Evolutionary conservation across 257 asterid genomes (phyloP), one percentile per base, ranked within the genome.

Genomic region (Fraxinus pennsylvanica): DNA sequence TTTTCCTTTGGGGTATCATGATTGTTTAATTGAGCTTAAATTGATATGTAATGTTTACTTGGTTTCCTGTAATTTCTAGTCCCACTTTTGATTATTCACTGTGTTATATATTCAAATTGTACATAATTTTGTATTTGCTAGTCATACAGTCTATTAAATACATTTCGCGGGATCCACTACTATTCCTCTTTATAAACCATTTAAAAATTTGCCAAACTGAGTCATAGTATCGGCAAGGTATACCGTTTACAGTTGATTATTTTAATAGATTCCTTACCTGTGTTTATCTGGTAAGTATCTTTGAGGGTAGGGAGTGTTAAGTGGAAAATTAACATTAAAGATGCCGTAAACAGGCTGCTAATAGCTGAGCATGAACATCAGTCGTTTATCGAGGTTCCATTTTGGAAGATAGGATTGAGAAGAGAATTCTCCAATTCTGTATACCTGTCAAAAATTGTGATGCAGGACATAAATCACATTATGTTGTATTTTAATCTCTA

Each of bases 1-100:
- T 68, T 68, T 68, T 73, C 21, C 74, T 54, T 66, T 5, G 72
- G 80, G 59, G 33, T 10, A 45, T 36, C 75, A 57, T 74, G 76
- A 39, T 54, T 36, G 41, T 71, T 70, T 73, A 32, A 52, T 61
- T 72, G 57, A 38, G 71, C 74, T 33, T 30, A 30, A 76, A 61
- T 29, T 52, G 79, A 61, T 50, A 14, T 15, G 21, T 54, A 52
- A 69, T 35, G 69, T 66, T 71, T 43, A 35, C 43, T 38, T 65
- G 54, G 25, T 19, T 63, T 63, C 69, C 19, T 61, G 27, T 32
- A n/a, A 68, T 68, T 32, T 17, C 9, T 71, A 17, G 22, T 59
- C 39, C 63, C 67, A 22, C 9, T 65, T 76, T 9, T n/a, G 25
- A 39, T 41, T 9, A n/a, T 63, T 57, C 29, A 54, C 59, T 30